phyloP scores from a whole-genome alignment of 306 rosid species.

The Hippophae tibetana region DNA sequence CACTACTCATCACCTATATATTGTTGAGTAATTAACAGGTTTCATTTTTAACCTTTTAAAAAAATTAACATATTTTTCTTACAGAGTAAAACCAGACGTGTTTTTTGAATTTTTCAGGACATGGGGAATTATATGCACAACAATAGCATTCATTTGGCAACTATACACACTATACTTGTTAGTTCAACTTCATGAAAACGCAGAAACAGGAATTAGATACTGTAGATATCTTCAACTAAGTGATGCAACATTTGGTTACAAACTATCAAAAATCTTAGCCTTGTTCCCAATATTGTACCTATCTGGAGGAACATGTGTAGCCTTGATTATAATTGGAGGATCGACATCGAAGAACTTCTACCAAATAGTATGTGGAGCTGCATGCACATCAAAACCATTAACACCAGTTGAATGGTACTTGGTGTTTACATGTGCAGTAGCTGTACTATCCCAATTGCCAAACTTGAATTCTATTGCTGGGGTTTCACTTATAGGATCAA shows the following conservation, averaged over 20 bases:
- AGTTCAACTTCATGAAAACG: constrained; percentile 40
- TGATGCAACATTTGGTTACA: constrained; percentile 27
- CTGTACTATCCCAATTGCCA: constrained; percentile 34
- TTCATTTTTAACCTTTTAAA: too few species aligned
- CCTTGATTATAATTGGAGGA: constrained; percentile 34
- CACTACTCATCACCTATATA: too few species aligned
- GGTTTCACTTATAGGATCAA: constrained; percentile 34
- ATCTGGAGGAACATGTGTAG: constrained; percentile 31
- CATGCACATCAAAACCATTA: constrained; percentile 21
- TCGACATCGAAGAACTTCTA: constrained; percentile 29
- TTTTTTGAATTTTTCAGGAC: constrained; percentile 19
- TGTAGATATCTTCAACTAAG: constrained; percentile 41
- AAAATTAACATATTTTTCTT: too few species aligned
- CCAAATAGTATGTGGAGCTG: constrained; percentile 24
- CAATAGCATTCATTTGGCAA: constrained; percentile 37
- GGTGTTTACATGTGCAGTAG: constrained; percentile 32
- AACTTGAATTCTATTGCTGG: constrained; percentile 43
- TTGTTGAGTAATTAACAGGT: too few species aligned
- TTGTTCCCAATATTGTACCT: constrained; percentile 30
- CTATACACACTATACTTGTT: constrained; percentile 36
- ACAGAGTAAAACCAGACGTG: too few species aligned
- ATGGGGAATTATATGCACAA: constrained; percentile 37
- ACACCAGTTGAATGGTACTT: constrained; percentile 40
- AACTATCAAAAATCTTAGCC: constrained; percentile 16
- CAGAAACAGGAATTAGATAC: constrained; percentile 33